Evolutionary conservation across 2,329 filamentous ascomycete species (phyloP), one percentile per base, ranked within the genome.

Genomic region (Geosmithia flava): DNA sequence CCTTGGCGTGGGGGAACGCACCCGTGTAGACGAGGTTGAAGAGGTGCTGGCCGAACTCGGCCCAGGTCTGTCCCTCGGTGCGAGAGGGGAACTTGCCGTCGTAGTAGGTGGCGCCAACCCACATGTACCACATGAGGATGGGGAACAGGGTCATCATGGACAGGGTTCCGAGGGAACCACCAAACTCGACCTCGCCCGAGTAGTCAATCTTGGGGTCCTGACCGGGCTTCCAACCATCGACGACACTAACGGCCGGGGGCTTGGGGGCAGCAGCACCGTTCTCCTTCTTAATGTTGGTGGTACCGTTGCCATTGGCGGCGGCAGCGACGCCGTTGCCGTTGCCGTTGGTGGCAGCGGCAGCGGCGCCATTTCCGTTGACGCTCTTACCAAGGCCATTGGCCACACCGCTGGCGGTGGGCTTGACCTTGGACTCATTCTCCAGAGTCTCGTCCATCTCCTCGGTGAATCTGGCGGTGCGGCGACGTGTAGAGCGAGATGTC

Each of bases 81-180:
- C 80, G 85, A 42, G 70, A 68, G 16, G 93, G 93, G 47, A 94
- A 73, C 53, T 85, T 81, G 56, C 91, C 91, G 61, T 88, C 72
- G 68, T 96, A 98, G 69, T 91, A 95, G 46, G 83, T 90, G 33
- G 91, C 86, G 46, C 93, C 93, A 65, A 95, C 83, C 90, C 90
- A 97, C 90, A 98, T 95, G 70, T 96, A 97, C 77, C 87, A 96
- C 91, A 97, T 97, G 57, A 98, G 76, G 39, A 83, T 53, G n/a
- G 93, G 93, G 67, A 97, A 98, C 44, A 85, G 80, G 53, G 89
- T 75, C 88, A 97, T 97, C 79, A 96, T 89, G 55, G 78, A 71
- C 16, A 77, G 68, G 42, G 90, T 84, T 48, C 93, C 91, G n/a
- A 76, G 62, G 3, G 87, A 82, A 50, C 93, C 93, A 53, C 91